Base-by-base conservation (phyloP, 257 asterid species). In the Nemophila menziesii region DNA sequence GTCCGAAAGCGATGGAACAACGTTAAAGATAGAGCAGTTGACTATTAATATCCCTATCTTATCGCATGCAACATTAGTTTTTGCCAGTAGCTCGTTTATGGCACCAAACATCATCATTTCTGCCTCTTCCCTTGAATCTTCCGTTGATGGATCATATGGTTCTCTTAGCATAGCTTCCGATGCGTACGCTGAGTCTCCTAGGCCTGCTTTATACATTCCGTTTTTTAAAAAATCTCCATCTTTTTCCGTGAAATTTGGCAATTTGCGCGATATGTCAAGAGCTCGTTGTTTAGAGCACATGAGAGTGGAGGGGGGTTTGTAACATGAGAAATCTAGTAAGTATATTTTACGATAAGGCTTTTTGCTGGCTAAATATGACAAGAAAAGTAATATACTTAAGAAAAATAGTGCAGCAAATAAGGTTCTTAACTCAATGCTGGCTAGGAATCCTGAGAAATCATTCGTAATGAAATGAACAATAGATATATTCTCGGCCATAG, bases 21-120 rank as follows among this genome's bases (percentile, higher is more conserved):
- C 86, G 55, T 78, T 65, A 68, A 75, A 79, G 27, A 73, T 40
- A 69, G 80, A 65, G 74, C 92, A 70, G 55, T 77, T 76, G 15
- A 75, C 64, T 10, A 80, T 63, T 10, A 80, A 64, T 20, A 76
- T 66, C 52, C 59, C 79, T 1, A 80, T 59, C 62, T 60, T 16
- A 67, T 27, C 5, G 33, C 47, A 45, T 71, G 65, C 43, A n/a
- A n/a, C n/a, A n/a, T n/a, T 70, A 69, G 54, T 13, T 33, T 20
- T n/a, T n/a, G n/a, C n/a, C n/a, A 72, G 57, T 38, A 74, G 52
- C 13, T 69, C 77, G 39, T 69, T 37, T 0, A 75, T 69, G 0
- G 49, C 63, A 0, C 71, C 17, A 22, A 75, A 79, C 20, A 79
- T 64, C 22, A 75, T 18, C 2, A 63, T 49, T 44, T 79, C 72